Percentiles rank a stretch among this genome's conserved stretches.
Conservation (phyloP, 306 rosid genomes). For the Mimosa pudica region DNA sequence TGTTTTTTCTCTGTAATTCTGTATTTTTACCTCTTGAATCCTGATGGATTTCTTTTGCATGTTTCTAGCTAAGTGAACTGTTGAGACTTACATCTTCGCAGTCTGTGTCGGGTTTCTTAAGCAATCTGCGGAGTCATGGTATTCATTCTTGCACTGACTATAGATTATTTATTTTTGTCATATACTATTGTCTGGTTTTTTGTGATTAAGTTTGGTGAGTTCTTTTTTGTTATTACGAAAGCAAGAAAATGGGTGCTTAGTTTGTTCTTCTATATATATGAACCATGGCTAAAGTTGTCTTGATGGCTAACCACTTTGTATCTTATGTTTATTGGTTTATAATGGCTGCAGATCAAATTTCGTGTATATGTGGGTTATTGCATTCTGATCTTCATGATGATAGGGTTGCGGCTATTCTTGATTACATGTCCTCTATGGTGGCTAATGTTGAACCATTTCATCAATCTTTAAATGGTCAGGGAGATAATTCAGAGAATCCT, state of each 20-base stretch:
- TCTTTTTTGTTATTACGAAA: not conserved
- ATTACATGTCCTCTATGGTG: conserved; percentile 84
- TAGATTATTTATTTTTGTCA: conserved; percentile 10
- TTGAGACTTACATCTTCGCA: conserved; percentile 71
- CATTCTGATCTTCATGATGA: conserved; percentile 91
- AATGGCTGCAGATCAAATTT: conserved; percentile 64
- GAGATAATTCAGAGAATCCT: conserved; percentile 43
- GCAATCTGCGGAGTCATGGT: conserved; percentile 86
- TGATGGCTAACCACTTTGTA: conserved; percentile 11
- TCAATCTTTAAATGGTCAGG: conserved; percentile 48
- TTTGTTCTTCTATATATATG: conserved; percentile 17
- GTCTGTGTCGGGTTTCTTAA: conserved; percentile 70
- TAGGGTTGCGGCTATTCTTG: conserved; percentile 61
- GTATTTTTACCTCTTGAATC: conserved; percentile 9
- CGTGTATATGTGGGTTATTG: conserved; percentile 72
- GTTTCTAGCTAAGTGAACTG: conserved; percentile 70
- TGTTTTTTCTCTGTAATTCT: conserved; percentile 10
- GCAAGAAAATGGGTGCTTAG: conserved; percentile 3
- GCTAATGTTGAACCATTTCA: conserved; percentile 68
- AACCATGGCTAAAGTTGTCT: conserved; percentile 5
- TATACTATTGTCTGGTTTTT: conserved; percentile 11
- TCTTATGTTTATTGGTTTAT: conserved; percentile 26
- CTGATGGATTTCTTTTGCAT: conserved; percentile 36
- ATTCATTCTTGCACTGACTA: conserved; percentile 30
- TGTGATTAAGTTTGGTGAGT: conserved; percentile 13